Base-by-base conservation (phyloP, 148 eudicot species). In the Amaranthus palmeri region DNA sequence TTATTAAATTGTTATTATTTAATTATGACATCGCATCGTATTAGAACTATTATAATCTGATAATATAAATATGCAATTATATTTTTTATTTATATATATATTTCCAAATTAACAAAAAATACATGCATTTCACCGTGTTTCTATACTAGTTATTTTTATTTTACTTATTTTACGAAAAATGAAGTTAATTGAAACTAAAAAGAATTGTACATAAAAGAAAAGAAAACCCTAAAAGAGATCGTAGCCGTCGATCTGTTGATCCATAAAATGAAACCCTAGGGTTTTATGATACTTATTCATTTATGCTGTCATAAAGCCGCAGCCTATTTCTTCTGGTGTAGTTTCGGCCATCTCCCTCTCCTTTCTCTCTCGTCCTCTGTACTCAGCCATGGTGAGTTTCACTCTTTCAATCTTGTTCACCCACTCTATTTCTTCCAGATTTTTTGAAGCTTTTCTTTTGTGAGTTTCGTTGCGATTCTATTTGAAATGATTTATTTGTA, bases 211-310 rank as follows among this genome's bases (percentile, higher is more conserved):
- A 25, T 25, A 25, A 25, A 25, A 25, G 2, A 25, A 25, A 25
- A 25, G 36, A 25, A 78, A 78, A 78, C 69, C 76, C 81, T 78
- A 78, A 62, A 67, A 60, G 0, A 13, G 56, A 78, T 78, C 63
- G 1, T 25, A 59, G 7, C 80, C 81, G 81, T 78, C 13, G 50
- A 72, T 62, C 58, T 61, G 17, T 10, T 15, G 8, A 6, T 51
- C 0, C 12, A 25, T 25, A 17, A 43, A 25, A 25, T 10, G 18
- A 62, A 61, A 50, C 79, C 75, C 75, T 78, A 78, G 81, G 81
- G 81, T 78, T 77, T 7, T 8, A 47, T 59, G 14, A 3, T 6
- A 53, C 7, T 25, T 25, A 36, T 46, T 14, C 45, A 15, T 5
- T 44, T 42, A 1, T 14, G 57, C 47, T 11, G 45, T 40, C 59